Evolutionary conservation across 2,329 filamentous ascomycete species (phyloP), one percentile per base, ranked within the genome.

Genomic region (Didymella lethalis): DNA sequence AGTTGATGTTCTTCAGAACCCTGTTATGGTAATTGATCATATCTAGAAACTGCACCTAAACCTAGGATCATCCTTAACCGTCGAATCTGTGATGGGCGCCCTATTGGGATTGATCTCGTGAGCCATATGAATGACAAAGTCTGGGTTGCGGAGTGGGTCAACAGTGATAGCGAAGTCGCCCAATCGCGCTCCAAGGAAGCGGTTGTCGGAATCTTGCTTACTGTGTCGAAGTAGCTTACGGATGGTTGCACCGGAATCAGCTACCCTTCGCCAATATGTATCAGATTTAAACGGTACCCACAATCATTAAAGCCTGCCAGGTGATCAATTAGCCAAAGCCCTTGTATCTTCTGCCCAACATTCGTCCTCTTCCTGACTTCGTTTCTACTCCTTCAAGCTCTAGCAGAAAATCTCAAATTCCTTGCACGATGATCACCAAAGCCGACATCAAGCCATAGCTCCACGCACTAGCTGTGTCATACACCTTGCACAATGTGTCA

Each of bases 381-480:
- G 2, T 44, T 28, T 25, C 2, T 4, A 1, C 14, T 4, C 20
- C 38, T 25, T 11, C 11, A 25, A 41, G 18, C 38, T 25, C 20
- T 23, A 14, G 38, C 38, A 20, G 4, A 41, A 25, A 2, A 23
- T 16, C 14, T 18, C 23, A 7, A 20, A 16, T 7, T 18, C 38
- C 36, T 43, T 5, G 12, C 49, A 49, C 7, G 23, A 56, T 56
- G 53, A 16, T 36, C 23, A 45, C 46, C 14, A 46, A 56, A 49
- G 40, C 53, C 12, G 46, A 48, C 29, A 41, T 56, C 53, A 56
- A 56, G 46, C 53, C 53, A 29, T 56, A 46, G 53, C 40, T 49
- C 18, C 53, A 46, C 23, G 12, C 40, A 49, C 29, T 46, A 10
- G 53, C 53, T 14, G n/a, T 46, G 11, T 31, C 53, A 10, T 56